Conservation (phyloP, 2,329 filamentous ascomycete genomes). For the Trichoderma sp. region DNA sequence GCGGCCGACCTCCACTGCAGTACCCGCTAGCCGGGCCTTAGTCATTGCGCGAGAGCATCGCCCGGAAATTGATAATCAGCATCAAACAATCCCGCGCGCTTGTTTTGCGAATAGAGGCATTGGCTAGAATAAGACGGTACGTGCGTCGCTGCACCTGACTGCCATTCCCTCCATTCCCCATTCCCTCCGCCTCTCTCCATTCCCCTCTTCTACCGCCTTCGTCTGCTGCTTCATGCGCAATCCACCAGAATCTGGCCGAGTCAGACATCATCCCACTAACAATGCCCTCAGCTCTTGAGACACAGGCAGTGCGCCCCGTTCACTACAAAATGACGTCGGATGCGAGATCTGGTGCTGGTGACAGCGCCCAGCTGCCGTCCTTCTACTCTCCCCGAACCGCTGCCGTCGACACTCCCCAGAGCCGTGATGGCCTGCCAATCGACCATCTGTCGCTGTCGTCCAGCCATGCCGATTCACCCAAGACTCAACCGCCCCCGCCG, state of each 20-base stretch:
- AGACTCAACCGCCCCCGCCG: constrained; percentile 43
- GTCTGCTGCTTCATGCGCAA: neutral
- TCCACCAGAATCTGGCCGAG: neutral
- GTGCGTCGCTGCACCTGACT: neutral
- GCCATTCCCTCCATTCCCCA: too few relatives aligned
- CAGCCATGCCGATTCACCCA: constrained; percentile 20
- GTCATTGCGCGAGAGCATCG: constrained; percentile 7
- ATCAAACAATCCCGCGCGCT: constrained; percentile 15
- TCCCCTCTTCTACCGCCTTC: neutral
- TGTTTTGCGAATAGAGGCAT: constrained; percentile 9
- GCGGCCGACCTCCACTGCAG: constrained; percentile 6
- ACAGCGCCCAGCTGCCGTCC: constrained; percentile 41
- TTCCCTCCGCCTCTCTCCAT: neutral
- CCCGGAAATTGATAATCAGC: constrained; percentile 19
- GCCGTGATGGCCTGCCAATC: constrained; percentile 28
- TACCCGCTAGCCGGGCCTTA: constrained; percentile 7
- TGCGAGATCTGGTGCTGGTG: constrained; percentile 13
- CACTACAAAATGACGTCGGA: constrained; percentile 7
- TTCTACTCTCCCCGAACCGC: constrained; percentile 46
- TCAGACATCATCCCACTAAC: neutral
- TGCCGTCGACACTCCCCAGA: constrained; percentile 25
- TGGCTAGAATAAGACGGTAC: constrained; percentile 9
- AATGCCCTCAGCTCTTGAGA: constrained; percentile 16
- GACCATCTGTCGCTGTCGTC: constrained; percentile 39
- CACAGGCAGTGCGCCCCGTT: constrained; percentile 8